Conservation (phyloP, 768 basidiomycete genomes). For the Tulasnella sp. region DNA sequence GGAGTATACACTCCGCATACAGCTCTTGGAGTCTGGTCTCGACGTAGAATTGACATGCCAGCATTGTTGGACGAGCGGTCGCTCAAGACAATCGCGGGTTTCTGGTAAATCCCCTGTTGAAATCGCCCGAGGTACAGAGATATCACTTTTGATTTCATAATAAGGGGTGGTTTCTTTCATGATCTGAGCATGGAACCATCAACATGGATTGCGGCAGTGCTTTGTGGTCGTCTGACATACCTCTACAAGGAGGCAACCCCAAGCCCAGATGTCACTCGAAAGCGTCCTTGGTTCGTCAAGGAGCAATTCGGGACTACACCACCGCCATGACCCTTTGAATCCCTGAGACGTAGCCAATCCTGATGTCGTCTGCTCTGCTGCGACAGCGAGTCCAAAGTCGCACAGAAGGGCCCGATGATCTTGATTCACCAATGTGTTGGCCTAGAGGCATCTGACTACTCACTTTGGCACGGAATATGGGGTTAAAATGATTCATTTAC, state of each 20-base stretch:
- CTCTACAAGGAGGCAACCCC: conserved; percentile 5
- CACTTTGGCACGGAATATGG: no score
- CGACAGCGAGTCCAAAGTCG: conserved; percentile 2
- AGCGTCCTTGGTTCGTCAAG: background rate
- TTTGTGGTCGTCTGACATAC: background rate
- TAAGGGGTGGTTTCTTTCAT: conserved; percentile 4
- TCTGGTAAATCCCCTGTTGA: no score
- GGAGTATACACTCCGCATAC: no score
- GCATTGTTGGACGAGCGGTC: no score
- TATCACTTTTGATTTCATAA: background rate
- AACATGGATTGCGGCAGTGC: background rate
- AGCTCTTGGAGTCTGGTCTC: no score
- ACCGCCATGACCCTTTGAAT: background rate
- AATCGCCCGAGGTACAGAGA: background rate
- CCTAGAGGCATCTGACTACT: no score
- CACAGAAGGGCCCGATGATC: background rate
- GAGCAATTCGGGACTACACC: background rate
- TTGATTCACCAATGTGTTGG: background rate
- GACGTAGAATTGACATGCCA: no score
- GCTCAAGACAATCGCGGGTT: no score
- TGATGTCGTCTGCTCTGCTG: background rate
- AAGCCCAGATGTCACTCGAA: conserved; percentile 5
- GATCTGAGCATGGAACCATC: background rate
- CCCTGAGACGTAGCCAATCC: background rate
- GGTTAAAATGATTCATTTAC: no score